Base-by-base conservation (phyloP, 2,329 filamentous ascomycete species). In the Colletotrichum salicis region DNA sequence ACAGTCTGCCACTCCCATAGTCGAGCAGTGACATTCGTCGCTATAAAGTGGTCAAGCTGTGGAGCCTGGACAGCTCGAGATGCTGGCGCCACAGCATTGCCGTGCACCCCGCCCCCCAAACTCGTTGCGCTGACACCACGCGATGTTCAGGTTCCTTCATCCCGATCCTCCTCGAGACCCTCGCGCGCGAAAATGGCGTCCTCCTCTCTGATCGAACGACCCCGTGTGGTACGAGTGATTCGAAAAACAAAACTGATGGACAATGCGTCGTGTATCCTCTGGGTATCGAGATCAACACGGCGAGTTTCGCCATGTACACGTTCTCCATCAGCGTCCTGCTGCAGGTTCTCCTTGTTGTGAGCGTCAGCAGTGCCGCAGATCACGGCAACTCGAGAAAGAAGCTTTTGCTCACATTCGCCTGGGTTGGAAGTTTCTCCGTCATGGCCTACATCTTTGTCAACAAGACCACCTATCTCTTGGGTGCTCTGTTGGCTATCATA, bases 231-330 rank as follows among this genome's bases (percentile, higher is more conserved):
- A 86, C 90, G 72, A 91, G 87, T 73, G 89, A 90, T 77, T 86
- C 83, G 74, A 88, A 88, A 66, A 79, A 78, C 45, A 80, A 84
- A 66, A 76, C 79, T 54, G 84, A 85, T 54, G 87, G 86, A 60
- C 94, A 97, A 80, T 99, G 96, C 79, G 86, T 98, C 71, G 90
- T 98, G 71, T 90, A 92, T 74, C 86, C 98, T 5, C 84, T 97
- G 29, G 96, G 96, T 6, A 81, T 93, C 71, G 92, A 97, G 78
- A 92, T 99, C 83, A 98, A 98, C 82, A 98, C 96, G 1, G 95
- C 96, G 45, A 97, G 94, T 81, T 98, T 98, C 81, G 96, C 95
- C 80, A 97, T 98, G 94, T 98, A 98, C 83, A 98, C 95, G 2
- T 99, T 99, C 82, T 97, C 95, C 70, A 86, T 97, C 78, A 97